Conservation (phyloP, 306 rosid genomes). For the Quillaja saponaria region DNA sequence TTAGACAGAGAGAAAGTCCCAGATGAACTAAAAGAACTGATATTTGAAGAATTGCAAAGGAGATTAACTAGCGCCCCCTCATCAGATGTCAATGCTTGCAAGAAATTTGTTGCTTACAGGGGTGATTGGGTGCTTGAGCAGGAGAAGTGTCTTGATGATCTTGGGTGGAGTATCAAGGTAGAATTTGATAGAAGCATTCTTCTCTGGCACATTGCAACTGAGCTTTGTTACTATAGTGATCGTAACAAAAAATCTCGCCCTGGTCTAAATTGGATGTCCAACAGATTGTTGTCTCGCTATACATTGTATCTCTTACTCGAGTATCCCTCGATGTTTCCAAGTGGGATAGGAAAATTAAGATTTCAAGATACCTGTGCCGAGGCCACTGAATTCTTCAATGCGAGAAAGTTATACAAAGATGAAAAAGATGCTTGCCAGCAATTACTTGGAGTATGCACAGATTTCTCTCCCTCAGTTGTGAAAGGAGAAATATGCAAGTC, state of each 20-base stretch:
- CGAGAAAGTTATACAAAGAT: neutral
- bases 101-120: neutral
- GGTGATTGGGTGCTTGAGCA: neutral
- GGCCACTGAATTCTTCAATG: neutral
- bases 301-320: conserved; percentile 23
- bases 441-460: neutral
- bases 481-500: neutral
- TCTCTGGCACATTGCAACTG: conserved; percentile 36
- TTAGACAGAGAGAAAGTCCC: neutral
- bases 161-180: conserved; percentile 10
- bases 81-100: no score
- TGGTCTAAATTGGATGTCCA: no score
- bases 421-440: neutral
- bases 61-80: no score
- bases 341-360: conserved; percentile 29
- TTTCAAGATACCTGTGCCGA: neutral
- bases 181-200: conserved; percentile 35
- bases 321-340: conserved; percentile 29
- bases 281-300: conserved; percentile 21
- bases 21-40: neutral
- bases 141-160: neutral
- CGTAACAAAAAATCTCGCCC: no score
- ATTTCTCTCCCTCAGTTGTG: neutral
- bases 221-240: conserved; percentile 29
- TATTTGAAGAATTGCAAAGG: neutral